phyloP scores from a whole-genome alignment of 163 green algal genomes.

The Chloromonas sp. region DNA sequence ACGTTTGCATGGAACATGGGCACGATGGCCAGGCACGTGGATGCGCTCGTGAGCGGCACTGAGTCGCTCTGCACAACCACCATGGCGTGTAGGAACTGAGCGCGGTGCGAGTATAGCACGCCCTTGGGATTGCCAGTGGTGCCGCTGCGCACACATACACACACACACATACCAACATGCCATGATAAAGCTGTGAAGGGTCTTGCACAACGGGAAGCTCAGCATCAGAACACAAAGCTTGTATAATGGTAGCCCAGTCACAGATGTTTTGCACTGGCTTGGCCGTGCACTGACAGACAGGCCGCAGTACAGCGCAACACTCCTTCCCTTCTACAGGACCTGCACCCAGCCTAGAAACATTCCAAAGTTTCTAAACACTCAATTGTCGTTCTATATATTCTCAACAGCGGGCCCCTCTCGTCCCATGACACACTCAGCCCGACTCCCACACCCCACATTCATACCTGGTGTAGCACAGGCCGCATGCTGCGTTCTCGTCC shows the following conservation, averaged over 20 bases:
- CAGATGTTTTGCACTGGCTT: no score
- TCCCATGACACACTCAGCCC: no score
- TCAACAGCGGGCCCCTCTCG: no score
- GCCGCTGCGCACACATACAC: constrained; percentile 23
- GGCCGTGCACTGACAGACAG: no score
- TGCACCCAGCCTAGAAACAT: no score
- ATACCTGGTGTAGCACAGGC: constrained; percentile 73
- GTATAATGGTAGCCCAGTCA: background rate
- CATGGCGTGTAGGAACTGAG: constrained; percentile 73
- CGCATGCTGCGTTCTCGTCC: constrained; percentile 59
- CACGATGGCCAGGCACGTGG: constrained; percentile 56
- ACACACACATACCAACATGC: background rate
- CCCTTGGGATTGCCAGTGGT: constrained; percentile 81
- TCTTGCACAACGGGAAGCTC: no score
- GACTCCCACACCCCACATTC: no score
- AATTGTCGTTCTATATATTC: no score
- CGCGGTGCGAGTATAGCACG: constrained; percentile 73
- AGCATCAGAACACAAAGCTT: background rate
- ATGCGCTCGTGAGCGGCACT: constrained; percentile 32
- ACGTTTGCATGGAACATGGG: constrained; percentile 75
- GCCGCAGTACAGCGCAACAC: no score
- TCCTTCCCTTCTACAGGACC: no score
- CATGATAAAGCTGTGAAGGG: background rate
- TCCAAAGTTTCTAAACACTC: no score
- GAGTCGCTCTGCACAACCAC: constrained; percentile 39